A percentile compares a stretch with the other conserved stretches of the same genome.
Evolutionary conservation across 768 basidiomycete species (phyloP).

Genomic region (Rhodosporidiobolus odoratus): DNA sequence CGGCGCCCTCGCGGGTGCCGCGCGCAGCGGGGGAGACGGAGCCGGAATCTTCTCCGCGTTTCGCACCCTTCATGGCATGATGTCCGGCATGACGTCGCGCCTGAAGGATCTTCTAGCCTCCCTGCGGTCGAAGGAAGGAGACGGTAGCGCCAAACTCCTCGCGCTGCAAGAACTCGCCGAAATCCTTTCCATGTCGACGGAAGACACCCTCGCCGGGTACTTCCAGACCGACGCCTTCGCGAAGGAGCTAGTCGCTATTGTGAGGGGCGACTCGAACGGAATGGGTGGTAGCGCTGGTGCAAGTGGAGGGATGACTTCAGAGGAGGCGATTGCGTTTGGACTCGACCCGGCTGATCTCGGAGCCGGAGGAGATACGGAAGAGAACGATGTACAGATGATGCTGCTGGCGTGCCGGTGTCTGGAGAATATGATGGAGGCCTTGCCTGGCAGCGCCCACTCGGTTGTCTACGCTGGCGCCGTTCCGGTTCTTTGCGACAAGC

Average conservation of each 20-base stretch:
- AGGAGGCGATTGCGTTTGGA: constrained; percentile 79
- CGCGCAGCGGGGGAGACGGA: constrained; percentile 15
- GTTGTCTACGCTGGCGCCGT: constrained; percentile 98
- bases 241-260: constrained; percentile 80
- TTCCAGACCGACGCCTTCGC: constrained; percentile 91
- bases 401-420: constrained; percentile 92
- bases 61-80: constrained; percentile 49
- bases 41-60: constrained; percentile 22
- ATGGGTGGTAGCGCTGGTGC: constrained; percentile 62
- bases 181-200: constrained; percentile 88
- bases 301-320: constrained; percentile 53
- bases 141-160: constrained; percentile 75
- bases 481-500: constrained; percentile 91
- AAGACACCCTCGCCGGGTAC: constrained; percentile 93
- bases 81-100: constrained; percentile 78
- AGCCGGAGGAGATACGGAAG: constrained; percentile 50
- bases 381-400: constrained; percentile 67
- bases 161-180: constrained; percentile 94
- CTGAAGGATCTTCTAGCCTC: constrained; percentile 85
- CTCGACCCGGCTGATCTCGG: constrained; percentile 63
- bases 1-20: constrained; percentile 24
- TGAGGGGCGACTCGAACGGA: constrained; percentile 53
- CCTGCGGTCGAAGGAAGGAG: constrained; percentile 69
- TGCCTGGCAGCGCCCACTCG: constrained; percentile 93
- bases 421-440: constrained; percentile 97